Conservation (phyloP, 169 alveolate species). For the Cryptosporidium meleagridis region DNA sequence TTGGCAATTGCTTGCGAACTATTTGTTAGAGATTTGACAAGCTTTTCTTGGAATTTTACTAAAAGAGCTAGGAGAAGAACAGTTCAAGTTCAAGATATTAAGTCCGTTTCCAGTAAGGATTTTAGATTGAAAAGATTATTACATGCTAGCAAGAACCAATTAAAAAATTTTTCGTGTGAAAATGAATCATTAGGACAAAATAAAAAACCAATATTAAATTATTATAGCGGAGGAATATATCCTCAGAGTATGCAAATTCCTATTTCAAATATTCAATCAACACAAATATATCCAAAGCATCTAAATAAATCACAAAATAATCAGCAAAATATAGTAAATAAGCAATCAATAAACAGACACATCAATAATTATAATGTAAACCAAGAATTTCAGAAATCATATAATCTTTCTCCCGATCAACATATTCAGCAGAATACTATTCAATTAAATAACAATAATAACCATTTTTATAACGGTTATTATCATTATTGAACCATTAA, state of each 20-base stretch:
- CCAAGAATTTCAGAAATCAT: neutral
- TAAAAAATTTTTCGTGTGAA: neutral
- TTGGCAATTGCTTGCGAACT: conserved; percentile 63
- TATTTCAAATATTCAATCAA: neutral
- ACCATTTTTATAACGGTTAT: neutral
- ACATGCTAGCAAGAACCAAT: neutral
- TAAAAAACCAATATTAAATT: neutral
- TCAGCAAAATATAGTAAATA: neutral
- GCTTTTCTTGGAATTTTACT: conserved; percentile 39
- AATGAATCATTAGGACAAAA: neutral
- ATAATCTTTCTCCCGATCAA: neutral
- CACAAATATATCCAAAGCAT: neutral
- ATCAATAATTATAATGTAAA: neutral
- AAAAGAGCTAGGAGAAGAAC: conserved; percentile 27
- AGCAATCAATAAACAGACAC: neutral
- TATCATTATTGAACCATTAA: neutral
- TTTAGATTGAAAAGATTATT: conserved; percentile 24
- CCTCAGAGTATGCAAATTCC: neutral
- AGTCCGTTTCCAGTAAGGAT: conserved; percentile 1
- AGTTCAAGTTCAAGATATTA: conserved; percentile 52
- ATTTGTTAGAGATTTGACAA: conserved; percentile 43
- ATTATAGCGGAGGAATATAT: neutral
- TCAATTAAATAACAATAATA: neutral
- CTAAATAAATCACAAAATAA: neutral
- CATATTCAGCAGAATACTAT: neutral